Base-by-base conservation (phyloP, 495 filamentous ascomycete genomes). In the Talaromyces ruber region DNA sequence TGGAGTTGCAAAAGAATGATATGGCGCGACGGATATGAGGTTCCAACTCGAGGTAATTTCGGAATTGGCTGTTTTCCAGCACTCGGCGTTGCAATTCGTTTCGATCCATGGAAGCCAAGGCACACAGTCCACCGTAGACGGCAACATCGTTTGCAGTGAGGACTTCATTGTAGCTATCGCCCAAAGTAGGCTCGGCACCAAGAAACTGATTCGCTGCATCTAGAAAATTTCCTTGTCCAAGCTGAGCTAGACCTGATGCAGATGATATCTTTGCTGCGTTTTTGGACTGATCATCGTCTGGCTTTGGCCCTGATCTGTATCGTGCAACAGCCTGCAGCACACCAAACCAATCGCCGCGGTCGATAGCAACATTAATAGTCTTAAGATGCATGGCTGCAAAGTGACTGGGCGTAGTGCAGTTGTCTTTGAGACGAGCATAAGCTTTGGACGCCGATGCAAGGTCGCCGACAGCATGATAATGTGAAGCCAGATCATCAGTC, bases 21-120 rank as follows among this genome's bases (percentile, higher is more conserved):
- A 98, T 88, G 25, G 94, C 95, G 21, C 91, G 90, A 56, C 95
- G 89, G 63, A 98, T 89, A 66, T 98, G 93, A 1, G 95, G 93
- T 70, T 97, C 94, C 1, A 93, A 82, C 71, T 98, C 93, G 3
- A 98, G 83, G 73, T 92, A 97, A 54, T 81, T 84, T 52, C 95
- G 86, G 79, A 98, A 98, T 32, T 78, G 75, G 26, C 74, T 74
- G 65, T 90, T 93, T 18, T 93, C 91, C 0, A 98, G 84, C 8
- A 98, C 90, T 21, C 78, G 76, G 6, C 67, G 72, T 68, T 96
- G 90, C 16, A 98, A 79, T 63, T 90, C 84, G 9, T 76, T 74
- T 47, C 94, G 84, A 54, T 88, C 82, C 91, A 98, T 95, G 1
- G 91, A 89, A 26, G 93, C 93, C 21, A 98, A 84, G 1, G 94